phyloP scores from a whole-genome alignment of 805 yeast genomes.

The Brettanomyces sp. region DNA sequence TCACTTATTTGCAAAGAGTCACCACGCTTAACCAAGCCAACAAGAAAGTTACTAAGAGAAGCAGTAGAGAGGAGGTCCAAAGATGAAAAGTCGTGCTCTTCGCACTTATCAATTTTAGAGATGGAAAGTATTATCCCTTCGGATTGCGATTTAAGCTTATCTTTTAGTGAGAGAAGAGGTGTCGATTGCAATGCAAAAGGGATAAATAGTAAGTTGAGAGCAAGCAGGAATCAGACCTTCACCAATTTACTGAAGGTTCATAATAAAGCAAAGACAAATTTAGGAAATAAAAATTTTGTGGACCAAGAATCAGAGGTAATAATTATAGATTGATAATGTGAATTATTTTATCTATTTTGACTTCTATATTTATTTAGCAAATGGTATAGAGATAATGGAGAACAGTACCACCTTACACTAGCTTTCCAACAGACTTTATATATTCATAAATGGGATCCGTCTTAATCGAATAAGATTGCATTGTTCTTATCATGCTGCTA shows the following conservation, averaged over 20 bases:
- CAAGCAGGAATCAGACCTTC: no score
- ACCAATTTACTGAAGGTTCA: background rate
- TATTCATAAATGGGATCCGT: constrained; percentile 51
- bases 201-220: no score
- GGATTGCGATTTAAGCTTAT: no score
- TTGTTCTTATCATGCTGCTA: constrained; percentile 31
- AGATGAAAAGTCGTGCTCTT: constrained; percentile 42
- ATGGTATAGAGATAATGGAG: background rate
- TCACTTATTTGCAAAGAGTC: background rate
- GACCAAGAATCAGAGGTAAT: background rate
- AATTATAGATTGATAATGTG: constrained; percentile 1
- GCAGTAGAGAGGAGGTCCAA: constrained; percentile 56
- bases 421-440: constrained; percentile 30
- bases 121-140: constrained; percentile 28
- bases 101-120: constrained; percentile 13
- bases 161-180: constrained; percentile 4
- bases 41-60: constrained; percentile 29
- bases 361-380: no score
- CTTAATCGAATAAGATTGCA: constrained; percentile 39
- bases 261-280: background rate
- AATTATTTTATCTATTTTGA: background rate
- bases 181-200: background rate
- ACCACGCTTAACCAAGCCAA: background rate
- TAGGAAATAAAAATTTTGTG: background rate
- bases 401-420: constrained; percentile 9